Base-by-base conservation (phyloP, 257 asterid species). In the Solanum tarijense region DNA sequence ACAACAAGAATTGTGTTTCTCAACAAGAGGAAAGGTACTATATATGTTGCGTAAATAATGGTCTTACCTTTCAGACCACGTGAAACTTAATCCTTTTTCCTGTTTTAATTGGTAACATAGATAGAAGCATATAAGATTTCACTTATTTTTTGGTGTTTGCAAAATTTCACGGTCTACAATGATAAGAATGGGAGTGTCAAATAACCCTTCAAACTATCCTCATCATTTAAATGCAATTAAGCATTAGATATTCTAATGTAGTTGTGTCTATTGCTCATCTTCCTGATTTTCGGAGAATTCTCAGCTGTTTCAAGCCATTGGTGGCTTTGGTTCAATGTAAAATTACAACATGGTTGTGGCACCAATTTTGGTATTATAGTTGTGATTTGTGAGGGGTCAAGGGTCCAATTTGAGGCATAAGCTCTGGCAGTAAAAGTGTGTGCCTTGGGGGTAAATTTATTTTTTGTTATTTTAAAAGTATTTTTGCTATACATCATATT, bases 11-110 rank as follows among this genome's bases (percentile, higher is more conserved):
- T 90, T 91, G 52, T 87, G 88, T 91, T 90, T 87, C 65, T 89
- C 86, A 91, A 87, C 90, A 20, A 62, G 95, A 93, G 88, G 94
- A 92, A 86, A 94, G 98, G 99, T 95, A 89, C 87, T 88, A 34
- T 23, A 85, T 72, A n/a, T 89, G 27, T 48, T 86, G 29, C 27
- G 34, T 48, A 86, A 43, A 29, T 85, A 48, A 48, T 86, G 73
- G 72, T 31, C 79, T 85, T 83, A 41, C 72, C 68, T 82, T 66
- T 78, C 76, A 55, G 71, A 66, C 46, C 83, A 43, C 2, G 39
- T 43, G 85, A n/a, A 46, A 25, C 38, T 43, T 79, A 16, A 14
- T 79, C 34, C 10, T 79, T 78, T 39, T 79, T 79, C 85, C 38
- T 79, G 27, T 79, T 79, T 43, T 79, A 43, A 27, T 13, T 43